Base-by-base conservation (phyloP, 2,329 filamentous ascomycete genomes). In the Clonostachys solani region DNA sequence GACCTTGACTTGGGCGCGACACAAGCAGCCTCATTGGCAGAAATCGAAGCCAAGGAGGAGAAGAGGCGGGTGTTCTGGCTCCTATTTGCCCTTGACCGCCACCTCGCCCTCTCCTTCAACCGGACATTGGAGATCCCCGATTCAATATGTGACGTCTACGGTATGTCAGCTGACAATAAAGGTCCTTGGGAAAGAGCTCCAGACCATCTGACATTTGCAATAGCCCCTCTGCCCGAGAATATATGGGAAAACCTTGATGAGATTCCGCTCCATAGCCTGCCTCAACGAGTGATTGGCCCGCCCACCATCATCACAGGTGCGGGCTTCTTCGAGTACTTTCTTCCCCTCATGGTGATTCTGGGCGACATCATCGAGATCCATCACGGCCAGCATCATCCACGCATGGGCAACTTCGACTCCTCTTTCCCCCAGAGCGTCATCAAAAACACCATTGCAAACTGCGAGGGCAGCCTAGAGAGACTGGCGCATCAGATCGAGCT, bases 291-390 rank as follows among this genome's bases (percentile, higher is more conserved):
- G 1, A 50, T 67, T 5, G 73, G 72, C 0, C 69, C 73, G 2
- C 64, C 68, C 0, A 65, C 58, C 10, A 58, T 53, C 18, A 62
- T 68, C 34, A 65, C 67, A 1, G 73, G 73, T 1, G 64, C 64
- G 5, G 67, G 68, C 1, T 71, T 75, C 36, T 76, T 77, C 42
- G 73, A 75, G 49, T 77, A 69, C 49, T 77, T 77, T 45, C 57
- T 77, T 5, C 74, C 73, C 0, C 59, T 77, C 2, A 75, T 75
- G 67, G 63, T 65, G 1, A 71, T 75, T 7, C 63, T 76, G 0
- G 74, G 74, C 0, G 70, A 77, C 45, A 71, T 77, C 8, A 71
- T 76, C 38, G 68, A 76, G 41, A 56, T 74, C 5, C 73, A 75
- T 49, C 69, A 72, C 46, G 57, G 64, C 12, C 62, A 66, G 13